Conservation (phyloP, 108 stramenopile genomes). For the Conticribra weissflogii region DNA sequence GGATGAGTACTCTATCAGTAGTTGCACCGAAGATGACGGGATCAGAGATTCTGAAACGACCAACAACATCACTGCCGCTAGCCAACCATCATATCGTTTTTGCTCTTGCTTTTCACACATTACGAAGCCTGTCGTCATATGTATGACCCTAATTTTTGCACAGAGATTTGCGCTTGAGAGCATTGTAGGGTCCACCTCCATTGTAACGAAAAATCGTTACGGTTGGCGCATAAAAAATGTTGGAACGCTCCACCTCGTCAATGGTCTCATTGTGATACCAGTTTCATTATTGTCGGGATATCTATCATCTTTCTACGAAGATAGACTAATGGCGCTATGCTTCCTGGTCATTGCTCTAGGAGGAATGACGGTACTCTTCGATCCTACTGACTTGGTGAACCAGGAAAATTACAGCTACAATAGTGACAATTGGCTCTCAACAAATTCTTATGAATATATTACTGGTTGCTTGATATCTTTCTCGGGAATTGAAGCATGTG, state of each 20-base stretch:
- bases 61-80: not conserved
- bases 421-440: slow-evolving; percentile 31
- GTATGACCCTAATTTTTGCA: slow-evolving; percentile 52
- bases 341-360: slow-evolving; percentile 36
- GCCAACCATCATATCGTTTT: not conserved
- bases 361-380: slow-evolving; percentile 40
- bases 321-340: slow-evolving; percentile 40
- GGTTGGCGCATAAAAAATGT: slow-evolving; percentile 49
- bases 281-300: slow-evolving; percentile 39
- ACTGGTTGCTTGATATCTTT: slow-evolving; percentile 43
- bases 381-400: slow-evolving; percentile 27
- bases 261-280: slow-evolving; percentile 49
- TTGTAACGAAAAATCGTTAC: slow-evolving; percentile 51
- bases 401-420: slow-evolving; percentile 41
- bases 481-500: slow-evolving; percentile 43
- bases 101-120: slow-evolving; percentile 39
- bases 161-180: slow-evolving; percentile 49
- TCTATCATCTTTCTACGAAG: slow-evolving; percentile 37
- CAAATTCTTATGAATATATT: slow-evolving; percentile 22
- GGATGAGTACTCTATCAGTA: too few relatives aligned
- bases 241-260: slow-evolving; percentile 40
- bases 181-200: slow-evolving; percentile 43
- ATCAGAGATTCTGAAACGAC: not conserved
- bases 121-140: slow-evolving; percentile 43
- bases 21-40: not conserved